Base-by-base conservation (phyloP, 2,329 filamentous ascomycete species). In the Alternaria rosae region DNA sequence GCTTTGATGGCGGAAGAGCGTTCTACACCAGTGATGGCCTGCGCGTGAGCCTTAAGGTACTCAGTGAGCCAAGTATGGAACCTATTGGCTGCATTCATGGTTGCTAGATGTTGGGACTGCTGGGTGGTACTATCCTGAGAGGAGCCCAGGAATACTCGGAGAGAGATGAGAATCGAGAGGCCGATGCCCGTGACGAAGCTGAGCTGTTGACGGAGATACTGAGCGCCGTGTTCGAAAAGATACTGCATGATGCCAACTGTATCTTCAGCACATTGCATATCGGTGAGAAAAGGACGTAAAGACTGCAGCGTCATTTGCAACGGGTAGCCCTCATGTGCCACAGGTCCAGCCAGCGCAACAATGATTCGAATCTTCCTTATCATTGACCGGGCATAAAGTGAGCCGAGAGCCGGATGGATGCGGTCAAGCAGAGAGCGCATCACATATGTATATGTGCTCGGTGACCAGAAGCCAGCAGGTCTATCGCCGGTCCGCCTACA, bases 251-350 rank as follows among this genome's bases (percentile, higher is more conserved):
- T 87, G 0, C 94, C 94, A 45, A 98, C 85, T 2, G 92, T 90
- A 81, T 99, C 95, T 73, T 97, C 92, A 10, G 94, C 92, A 78
- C 94, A 98, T 73, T 96, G 91, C 0, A 90, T 86, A 69, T 98
- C 91, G 1, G 90, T 90, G 6, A 98, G 83, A 68, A 93, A 96
- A 0, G 89, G 88, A 10, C 91, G 86, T 20, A 97, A 84, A 2
- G 91, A 90, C 71, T 93, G 92, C 2, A 99, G 84, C 0, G 97
- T 84, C 92, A 97, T 95, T 77, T 99, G 92, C 13, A 97, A 78
- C 11, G 93, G 92, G 74, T 98, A 98, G 0, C 91, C 91, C 42
- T 88, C 82, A 23, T 91, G 83, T n/a, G 91, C 92, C 53, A 89
- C 85, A 1, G 87, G 77, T 0, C 93, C 93, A 25, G 93, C 91